These are phyloP conservation scores for Hortaea werneckii DNA, from an alignment of 2,329 filamentous ascomycete species.

Conservation along the genomic window DNA sequence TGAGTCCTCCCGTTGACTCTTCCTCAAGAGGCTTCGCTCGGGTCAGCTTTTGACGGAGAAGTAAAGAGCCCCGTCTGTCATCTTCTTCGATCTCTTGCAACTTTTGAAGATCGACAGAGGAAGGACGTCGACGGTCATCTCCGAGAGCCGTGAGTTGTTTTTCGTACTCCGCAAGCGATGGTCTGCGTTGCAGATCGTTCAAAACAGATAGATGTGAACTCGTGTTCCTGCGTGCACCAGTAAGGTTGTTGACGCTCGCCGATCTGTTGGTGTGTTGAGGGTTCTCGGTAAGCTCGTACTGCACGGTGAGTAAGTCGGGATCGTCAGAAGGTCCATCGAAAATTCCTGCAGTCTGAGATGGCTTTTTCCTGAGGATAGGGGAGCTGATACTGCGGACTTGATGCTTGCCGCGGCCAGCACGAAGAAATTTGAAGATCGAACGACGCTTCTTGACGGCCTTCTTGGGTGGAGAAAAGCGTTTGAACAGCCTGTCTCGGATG, in stretches of 20 bases:
- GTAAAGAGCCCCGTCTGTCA: slow-evolving; percentile 7
- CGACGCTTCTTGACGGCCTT: slow-evolving; percentile 17
- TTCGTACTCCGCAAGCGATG: slow-evolving; percentile 21
- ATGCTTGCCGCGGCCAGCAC: slow-evolving; percentile 14
- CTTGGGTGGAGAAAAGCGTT: slow-evolving; percentile 14
- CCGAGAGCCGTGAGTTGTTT: slow-evolving; percentile 16
- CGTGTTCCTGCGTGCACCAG: background rate
- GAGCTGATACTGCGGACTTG: slow-evolving; percentile 16
- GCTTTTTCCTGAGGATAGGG: slow-evolving; percentile 9
- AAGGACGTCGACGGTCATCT: slow-evolving; percentile 20
- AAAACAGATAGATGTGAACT: slow-evolving; percentile 5
- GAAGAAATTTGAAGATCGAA: slow-evolving; percentile 21
- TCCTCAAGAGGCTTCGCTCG: slow-evolving; percentile 12
- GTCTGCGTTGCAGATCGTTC: slow-evolving; percentile 5
- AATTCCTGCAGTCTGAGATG: background rate
- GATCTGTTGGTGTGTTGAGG: slow-evolving; percentile 3
- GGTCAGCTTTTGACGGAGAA: slow-evolving; percentile 8
- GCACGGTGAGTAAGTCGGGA: slow-evolving; percentile 11
- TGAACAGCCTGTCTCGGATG: slow-evolving; percentile 12
- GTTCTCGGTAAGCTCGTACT: slow-evolving; percentile 10
- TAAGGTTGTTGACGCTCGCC: slow-evolving; percentile 9
- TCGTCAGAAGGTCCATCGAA: slow-evolving; percentile 17
- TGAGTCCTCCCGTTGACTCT: slow-evolving; percentile 12
- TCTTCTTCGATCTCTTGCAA: slow-evolving; percentile 14
- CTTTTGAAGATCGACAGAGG: slow-evolving; percentile 8